Evolutionary conservation across 192 early-diverging fungal genomes (phyloP).

Genomic region (Fimicolochytrium jonesii): DNA sequence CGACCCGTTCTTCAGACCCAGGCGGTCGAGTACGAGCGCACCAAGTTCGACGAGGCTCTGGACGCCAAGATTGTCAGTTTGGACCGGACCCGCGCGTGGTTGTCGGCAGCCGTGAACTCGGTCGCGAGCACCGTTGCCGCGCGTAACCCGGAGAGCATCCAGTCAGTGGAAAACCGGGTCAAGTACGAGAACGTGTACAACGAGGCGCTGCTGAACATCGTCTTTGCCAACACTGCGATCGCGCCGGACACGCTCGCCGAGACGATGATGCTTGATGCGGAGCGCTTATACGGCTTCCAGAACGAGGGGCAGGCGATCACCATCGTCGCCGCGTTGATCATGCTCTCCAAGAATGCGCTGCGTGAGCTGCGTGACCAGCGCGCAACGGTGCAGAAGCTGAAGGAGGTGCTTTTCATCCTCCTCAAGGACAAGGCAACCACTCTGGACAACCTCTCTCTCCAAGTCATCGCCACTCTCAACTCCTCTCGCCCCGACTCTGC

Average conservation of each 20-base stretch:
- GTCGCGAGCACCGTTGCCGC: conserved; percentile 29
- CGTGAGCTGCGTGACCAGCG: conserved; percentile 37
- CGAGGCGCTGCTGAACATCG: conserved; percentile 45
- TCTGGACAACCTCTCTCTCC: conserved; percentile 31
- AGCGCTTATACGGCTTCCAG: conserved; percentile 61
- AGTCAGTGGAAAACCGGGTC: conserved; percentile 32
- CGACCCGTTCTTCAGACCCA: conserved; percentile 64
- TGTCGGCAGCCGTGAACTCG: conserved; percentile 35
- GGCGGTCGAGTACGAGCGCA: conserved; percentile 71
- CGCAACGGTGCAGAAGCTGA: conserved; percentile 17
- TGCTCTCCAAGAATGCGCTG: conserved; percentile 64
- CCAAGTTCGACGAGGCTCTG: conserved; percentile 61
- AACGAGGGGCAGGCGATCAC: conserved; percentile 68
- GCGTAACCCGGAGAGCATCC: conserved; percentile 56
- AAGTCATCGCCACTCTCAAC: conserved; percentile 16
- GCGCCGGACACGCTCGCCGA: conserved; percentile 50
- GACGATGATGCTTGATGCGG: conserved; percentile 64
- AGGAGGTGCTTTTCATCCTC: conserved; percentile 33
- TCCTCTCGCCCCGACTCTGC: conserved; percentile 12
- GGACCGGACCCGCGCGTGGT: conserved; percentile 58
- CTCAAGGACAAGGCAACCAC: conserved; percentile 27
- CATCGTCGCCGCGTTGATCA: conserved; percentile 63
- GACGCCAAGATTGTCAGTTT: conserved; percentile 37
- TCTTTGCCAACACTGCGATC: conserved; percentile 44
- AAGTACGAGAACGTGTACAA: conserved; percentile 50